Evolutionary conservation across 805 yeast genomes (phyloP).

Genomic region (Pichia gijzeniarum): DNA sequence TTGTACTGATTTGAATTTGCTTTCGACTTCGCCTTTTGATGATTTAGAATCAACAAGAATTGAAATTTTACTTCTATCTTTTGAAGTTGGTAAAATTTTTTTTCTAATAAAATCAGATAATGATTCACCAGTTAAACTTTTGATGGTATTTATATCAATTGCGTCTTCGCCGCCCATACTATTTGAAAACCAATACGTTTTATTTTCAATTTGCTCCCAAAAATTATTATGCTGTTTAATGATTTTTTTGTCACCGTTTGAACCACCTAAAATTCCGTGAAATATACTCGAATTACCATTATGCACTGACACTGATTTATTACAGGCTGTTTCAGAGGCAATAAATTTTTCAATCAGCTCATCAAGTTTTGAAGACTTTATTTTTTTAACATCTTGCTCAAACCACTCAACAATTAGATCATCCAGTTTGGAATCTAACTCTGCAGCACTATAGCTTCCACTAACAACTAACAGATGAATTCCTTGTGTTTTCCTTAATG

Average conservation of each 20-base stretch:
- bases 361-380: constrained; percentile 34
- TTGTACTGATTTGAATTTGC: constrained; percentile 33
- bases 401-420: constrained; percentile 41
- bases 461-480: constrained; percentile 54
- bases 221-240: constrained; percentile 39
- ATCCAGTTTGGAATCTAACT: constrained; percentile 41
- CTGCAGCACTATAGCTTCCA: constrained; percentile 35
- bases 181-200: constrained; percentile 36
- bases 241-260: constrained; percentile 17
- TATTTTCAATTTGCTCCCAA: constrained; percentile 45
- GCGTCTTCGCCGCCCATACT: constrained; percentile 25
- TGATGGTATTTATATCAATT: constrained; percentile 30
- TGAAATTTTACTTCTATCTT: constrained; percentile 35
- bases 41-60: constrained; percentile 36
- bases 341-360: constrained; percentile 35
- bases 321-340: constrained; percentile 16
- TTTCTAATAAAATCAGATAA: constrained; percentile 33
- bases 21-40: constrained; percentile 32
- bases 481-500: constrained; percentile 48
- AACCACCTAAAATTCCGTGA: constrained; percentile 19
- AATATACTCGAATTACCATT: constrained; percentile 25
- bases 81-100: constrained; percentile 33
- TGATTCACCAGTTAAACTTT: constrained; percentile 26
- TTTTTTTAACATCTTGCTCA: constrained; percentile 18
- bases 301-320: constrained; percentile 12